These are phyloP conservation scores for Claviceps lovelessii DNA, from an alignment of 2,329 filamentous ascomycete species.

Conservation along the genomic window DNA sequence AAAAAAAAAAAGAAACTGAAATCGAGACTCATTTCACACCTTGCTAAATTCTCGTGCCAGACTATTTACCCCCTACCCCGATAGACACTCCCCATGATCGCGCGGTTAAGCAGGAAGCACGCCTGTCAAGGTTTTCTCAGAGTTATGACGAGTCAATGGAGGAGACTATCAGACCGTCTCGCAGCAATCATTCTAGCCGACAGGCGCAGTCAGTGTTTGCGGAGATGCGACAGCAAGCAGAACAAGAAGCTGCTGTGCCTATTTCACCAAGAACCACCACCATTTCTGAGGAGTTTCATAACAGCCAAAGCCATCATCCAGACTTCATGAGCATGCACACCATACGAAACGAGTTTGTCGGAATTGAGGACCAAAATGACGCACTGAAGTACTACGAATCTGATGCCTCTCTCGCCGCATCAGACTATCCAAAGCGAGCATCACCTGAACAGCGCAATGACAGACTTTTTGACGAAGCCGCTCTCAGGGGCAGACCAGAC, in stretches of 20 bases:
- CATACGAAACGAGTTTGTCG: constrained; percentile 30
- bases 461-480: constrained; percentile 22
- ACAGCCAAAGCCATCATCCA: constrained; percentile 36
- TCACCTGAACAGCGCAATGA: constrained; percentile 28
- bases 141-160: constrained; percentile 53
- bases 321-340: constrained; percentile 43
- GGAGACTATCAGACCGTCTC: constrained; percentile 46
- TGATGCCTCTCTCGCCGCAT: constrained; percentile 22
- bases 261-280: constrained; percentile 41
- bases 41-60: constrained; percentile 21
- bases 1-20: neutral
- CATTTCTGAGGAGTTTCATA: constrained; percentile 31
- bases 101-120: constrained; percentile 26
- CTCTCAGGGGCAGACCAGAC: constrained; percentile 31
- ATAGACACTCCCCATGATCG: constrained; percentile 46
- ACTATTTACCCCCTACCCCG: constrained; percentile 53
- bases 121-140: constrained; percentile 40
- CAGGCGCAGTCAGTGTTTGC: constrained; percentile 40
- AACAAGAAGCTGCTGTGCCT: constrained; percentile 34
- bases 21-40: neutral
- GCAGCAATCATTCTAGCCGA: constrained; percentile 27
- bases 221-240: constrained; percentile 42
- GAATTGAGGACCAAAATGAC: constrained; percentile 22
- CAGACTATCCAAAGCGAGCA: constrained; percentile 35
- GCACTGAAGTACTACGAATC: constrained; percentile 19